Percentiles rank a stretch among this genome's conserved stretches.
These are phyloP conservation scores for Dothistroma pini DNA, from an alignment of 2,329 filamentous ascomycete species.

Conservation along the genomic window DNA sequence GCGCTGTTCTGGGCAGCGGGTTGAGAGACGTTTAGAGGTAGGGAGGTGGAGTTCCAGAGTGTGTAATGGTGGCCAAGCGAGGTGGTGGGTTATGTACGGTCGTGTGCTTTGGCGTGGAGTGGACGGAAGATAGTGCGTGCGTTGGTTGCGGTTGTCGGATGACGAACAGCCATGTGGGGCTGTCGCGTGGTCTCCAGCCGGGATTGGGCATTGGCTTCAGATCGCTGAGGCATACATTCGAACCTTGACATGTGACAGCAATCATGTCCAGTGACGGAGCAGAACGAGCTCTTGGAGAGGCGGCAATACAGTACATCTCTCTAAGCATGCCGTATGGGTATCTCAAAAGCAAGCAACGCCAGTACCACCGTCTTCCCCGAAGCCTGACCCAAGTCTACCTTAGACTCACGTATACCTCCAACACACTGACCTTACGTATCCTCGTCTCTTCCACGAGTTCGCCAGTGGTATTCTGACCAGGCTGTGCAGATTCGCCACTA, in stretches of 20 bases:
- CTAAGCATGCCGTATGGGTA: conserved; percentile 8
- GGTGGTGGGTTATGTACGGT: not conserved
- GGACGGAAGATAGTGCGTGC: not conserved
- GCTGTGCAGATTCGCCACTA: conserved; percentile 7
- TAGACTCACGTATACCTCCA: conserved; percentile 35
- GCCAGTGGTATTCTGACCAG: not conserved
- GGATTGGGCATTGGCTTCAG: not conserved
- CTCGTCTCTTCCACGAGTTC: conserved; percentile 35
- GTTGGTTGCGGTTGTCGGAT: not conserved
- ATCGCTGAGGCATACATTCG: not conserved
- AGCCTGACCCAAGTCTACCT: conserved; percentile 12
- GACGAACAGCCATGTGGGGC: not conserved
- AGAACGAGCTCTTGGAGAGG: too few species aligned
- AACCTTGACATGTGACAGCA: not conserved
- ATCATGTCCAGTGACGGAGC: not conserved
- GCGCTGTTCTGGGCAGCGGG: not conserved
- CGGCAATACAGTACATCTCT: not conserved
- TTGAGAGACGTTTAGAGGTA: not conserved
- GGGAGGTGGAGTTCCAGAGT: not conserved
- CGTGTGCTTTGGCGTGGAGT: not conserved
- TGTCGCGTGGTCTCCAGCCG: not conserved
- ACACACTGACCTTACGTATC: conserved; percentile 35
- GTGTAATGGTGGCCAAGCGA: not conserved
- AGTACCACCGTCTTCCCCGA: conserved; percentile 3
- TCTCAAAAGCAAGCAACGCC: conserved; percentile 7